A percentile compares a stretch with the other conserved stretches of the same genome.
Conservation (phyloP, 495 filamentous ascomycete species). For the Aspergillus leporis region DNA sequence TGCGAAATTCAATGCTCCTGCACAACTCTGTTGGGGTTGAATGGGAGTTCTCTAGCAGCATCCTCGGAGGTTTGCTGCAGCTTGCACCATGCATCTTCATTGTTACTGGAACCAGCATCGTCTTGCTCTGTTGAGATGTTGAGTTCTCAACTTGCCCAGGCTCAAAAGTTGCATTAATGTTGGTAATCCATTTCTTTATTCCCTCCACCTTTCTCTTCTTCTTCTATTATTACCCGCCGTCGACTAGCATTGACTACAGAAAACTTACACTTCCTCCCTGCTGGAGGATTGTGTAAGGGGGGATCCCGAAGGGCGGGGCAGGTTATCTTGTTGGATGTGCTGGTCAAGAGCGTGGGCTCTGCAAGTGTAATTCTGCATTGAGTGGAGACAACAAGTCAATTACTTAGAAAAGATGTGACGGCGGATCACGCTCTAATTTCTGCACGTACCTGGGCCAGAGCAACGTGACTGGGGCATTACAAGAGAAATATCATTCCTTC, state of each 20-base stretch:
- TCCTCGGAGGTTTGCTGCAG: constrained; percentile 3
- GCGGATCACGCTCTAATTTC: constrained; percentile 38
- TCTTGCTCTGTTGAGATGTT: background rate
- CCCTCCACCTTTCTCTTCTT: constrained; percentile 1
- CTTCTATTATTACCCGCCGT: background rate
- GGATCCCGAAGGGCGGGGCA: background rate
- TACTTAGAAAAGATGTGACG: constrained; percentile 38
- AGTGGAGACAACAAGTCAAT: constrained; percentile 37
- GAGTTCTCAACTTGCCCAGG: background rate
- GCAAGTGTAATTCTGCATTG: constrained; percentile 34
- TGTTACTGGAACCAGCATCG: constrained; percentile 1
- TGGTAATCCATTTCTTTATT: background rate
- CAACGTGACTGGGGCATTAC: constrained; percentile 5
- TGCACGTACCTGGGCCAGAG: constrained; percentile 35
- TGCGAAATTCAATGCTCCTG: constrained; percentile 17
- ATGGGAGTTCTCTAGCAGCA: constrained; percentile 1
- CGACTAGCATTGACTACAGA: background rate
- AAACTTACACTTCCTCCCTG: constrained; percentile 10
- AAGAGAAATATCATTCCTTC: background rate
- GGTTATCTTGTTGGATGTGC: constrained; percentile 22
- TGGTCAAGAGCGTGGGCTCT: constrained; percentile 46
- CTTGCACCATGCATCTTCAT: background rate
- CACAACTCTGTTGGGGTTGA: constrained; percentile 24
- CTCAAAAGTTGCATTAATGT: background rate
- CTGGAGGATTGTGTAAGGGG: constrained; percentile 16